Evolutionary conservation across 2,329 filamentous ascomycete species (phyloP).

Genomic region (Hymenoscyphus albidus): DNA sequence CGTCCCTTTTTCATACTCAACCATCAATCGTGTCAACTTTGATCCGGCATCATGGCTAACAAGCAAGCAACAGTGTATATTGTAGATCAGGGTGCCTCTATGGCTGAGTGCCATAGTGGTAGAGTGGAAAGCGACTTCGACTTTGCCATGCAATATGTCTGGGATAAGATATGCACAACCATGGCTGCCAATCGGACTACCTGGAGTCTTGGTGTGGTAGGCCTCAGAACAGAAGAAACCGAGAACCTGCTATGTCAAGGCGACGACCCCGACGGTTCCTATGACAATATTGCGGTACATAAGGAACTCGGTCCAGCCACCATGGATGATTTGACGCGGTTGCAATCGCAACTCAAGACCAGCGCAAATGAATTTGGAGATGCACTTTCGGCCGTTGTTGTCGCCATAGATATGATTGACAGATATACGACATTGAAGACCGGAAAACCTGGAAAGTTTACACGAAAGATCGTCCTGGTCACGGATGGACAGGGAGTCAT

Average conservation of each 20-base stretch:
- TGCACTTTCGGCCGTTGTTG: constrained; percentile 78
- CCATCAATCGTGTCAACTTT: not conserved
- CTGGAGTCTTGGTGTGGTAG: constrained; percentile 72
- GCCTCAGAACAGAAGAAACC: constrained; percentile 75
- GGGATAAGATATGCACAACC: constrained; percentile 82
- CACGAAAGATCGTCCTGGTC: constrained; percentile 75
- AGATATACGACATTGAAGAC: constrained; percentile 65
- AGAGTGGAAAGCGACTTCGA: constrained; percentile 78
- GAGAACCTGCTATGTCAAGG: constrained; percentile 62
- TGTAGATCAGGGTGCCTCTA: constrained; percentile 82
- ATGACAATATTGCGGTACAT: constrained; percentile 72
- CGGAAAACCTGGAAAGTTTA: constrained; percentile 60
- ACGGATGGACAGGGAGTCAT: constrained; percentile 68
- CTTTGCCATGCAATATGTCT: constrained; percentile 86
- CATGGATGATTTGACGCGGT: constrained; percentile 64
- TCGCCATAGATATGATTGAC: constrained; percentile 84
- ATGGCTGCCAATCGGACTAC: constrained; percentile 68
- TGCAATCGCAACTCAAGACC: constrained; percentile 62
- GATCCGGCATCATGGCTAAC: constrained; percentile 63
- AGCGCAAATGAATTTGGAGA: constrained; percentile 71
- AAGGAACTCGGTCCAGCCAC: constrained; percentile 59
- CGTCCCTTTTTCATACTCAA: not conserved
- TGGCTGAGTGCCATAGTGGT: constrained; percentile 68
- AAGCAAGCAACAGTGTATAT: constrained; percentile 95
- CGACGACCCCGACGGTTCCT: constrained; percentile 49